These are phyloP conservation scores for Populus euphratica DNA, from an alignment of 345 rosid genomes.

Conservation along the genomic window DNA sequence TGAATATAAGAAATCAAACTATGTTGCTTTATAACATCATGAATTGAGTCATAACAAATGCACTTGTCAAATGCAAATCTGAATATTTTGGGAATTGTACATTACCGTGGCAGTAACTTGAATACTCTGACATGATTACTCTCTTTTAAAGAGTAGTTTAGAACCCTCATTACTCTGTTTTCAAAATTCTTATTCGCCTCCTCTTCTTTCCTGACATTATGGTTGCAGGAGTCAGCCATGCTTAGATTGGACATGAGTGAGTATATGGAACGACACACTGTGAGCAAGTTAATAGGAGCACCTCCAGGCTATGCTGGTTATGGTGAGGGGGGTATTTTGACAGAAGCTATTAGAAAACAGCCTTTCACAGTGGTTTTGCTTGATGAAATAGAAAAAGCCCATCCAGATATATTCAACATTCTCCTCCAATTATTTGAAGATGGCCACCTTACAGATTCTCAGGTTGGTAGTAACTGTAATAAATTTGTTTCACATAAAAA, in stretches of 20 bases:
- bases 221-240: conserved; percentile 78
- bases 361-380: conserved; percentile 88
- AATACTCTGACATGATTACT: neutral
- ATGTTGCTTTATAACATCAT: neutral
- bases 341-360: conserved; percentile 91
- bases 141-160: neutral
- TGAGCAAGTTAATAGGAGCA: conserved; percentile 90
- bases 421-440: conserved; percentile 97
- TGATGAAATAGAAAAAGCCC: conserved; percentile 47
- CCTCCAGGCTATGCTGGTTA: conserved; percentile 95
- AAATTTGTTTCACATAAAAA: neutral
- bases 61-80: neutral
- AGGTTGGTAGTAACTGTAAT: conserved; percentile 43
- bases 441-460: conserved; percentile 97
- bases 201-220: conserved; percentile 5
- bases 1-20: neutral
- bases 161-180: neutral
- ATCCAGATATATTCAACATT: conserved; percentile 93
- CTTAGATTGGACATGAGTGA: conserved; percentile 99
- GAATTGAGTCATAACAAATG: neutral
- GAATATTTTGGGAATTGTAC: neutral
- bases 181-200: conserved; percentile 13
- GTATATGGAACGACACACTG: conserved; percentile 97
- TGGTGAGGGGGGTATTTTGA: conserved; percentile 90
- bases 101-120: neutral